Evolutionary conservation across 371 early-diverging fungal species (phyloP).

Genomic region (Mortierella sp.): DNA sequence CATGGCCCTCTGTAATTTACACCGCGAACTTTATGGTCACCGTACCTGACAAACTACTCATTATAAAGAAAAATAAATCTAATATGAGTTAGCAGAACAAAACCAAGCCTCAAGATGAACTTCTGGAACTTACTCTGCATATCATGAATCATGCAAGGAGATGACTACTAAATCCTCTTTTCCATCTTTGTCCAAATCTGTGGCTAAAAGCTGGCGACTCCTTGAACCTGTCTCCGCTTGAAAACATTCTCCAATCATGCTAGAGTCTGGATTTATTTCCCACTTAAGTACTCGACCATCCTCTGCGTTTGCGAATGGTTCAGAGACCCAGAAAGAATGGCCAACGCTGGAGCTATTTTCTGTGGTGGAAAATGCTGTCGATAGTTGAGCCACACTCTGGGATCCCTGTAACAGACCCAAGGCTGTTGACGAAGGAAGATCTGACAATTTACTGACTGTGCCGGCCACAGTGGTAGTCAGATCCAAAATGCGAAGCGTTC

Average conservation of each 20-base stretch:
- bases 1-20: neutral
- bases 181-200: neutral
- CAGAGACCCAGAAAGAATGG: conserved; percentile 10
- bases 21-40: conserved; percentile 12
- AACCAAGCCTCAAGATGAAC: neutral
- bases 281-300: conserved; percentile 11
- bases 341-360: neutral
- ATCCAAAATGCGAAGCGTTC: conserved; percentile 12
- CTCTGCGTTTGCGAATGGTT: neutral
- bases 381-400: conserved; percentile 2
- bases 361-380: neutral
- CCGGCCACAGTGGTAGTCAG: neutral
- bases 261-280: neutral
- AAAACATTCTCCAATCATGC: neutral
- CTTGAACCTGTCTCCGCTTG: neutral
- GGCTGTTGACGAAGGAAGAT: neutral
- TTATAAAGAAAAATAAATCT: neutral
- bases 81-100: neutral
- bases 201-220: neutral
- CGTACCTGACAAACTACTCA: conserved; percentile 12
- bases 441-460: neutral
- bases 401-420: conserved; percentile 5
- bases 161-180: conserved; percentile 1
- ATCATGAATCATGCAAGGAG: conserved; percentile 14
- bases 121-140: conserved; percentile 12